Evolutionary conservation across 2,329 filamentous ascomycete species (phyloP).

Genomic region (Xylariaceae sp.): DNA sequence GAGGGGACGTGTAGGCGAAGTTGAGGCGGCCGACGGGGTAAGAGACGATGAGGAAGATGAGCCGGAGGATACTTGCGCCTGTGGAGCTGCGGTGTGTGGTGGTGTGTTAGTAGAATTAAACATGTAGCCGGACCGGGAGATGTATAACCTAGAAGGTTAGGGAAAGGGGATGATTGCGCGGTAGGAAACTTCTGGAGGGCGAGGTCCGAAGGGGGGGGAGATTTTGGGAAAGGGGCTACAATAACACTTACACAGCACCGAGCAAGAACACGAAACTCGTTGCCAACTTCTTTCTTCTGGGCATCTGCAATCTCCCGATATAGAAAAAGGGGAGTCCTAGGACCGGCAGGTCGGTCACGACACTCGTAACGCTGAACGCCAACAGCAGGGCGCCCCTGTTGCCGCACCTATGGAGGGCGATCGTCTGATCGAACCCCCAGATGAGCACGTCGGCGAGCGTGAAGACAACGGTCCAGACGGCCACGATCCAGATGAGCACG

Average conservation of each 20-base stretch:
- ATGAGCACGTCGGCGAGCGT: slow-evolving; percentile 14
- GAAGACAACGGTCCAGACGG: slow-evolving; percentile 10
- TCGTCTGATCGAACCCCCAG: slow-evolving; percentile 14
- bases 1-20: slow-evolving; percentile 14
- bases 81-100: slow-evolving; percentile 9
- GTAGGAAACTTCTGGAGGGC: background rate
- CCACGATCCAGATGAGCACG: slow-evolving; percentile 12
- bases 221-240: background rate
- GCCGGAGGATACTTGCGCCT: slow-evolving; percentile 14
- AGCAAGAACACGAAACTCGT: slow-evolving; percentile 16
- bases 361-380: slow-evolving; percentile 15
- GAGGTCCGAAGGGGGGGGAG: background rate
- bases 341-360: slow-evolving; percentile 13
- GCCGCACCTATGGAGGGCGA: slow-evolving; percentile 10
- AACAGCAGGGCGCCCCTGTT: slow-evolving; percentile 14
- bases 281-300: slow-evolving; percentile 11
- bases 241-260: slow-evolving; percentile 12
- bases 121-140: too few relatives aligned
- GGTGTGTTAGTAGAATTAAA: background rate
- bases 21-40: slow-evolving; percentile 15
- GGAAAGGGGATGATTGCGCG: background rate
- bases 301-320: slow-evolving; percentile 15
- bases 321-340: slow-evolving; percentile 15
- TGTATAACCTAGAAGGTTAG: too few relatives aligned
- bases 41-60: slow-evolving; percentile 16